Evolutionary conservation across 495 filamentous ascomycete genomes (phyloP).

Genomic region (Penicillium canescens): DNA sequence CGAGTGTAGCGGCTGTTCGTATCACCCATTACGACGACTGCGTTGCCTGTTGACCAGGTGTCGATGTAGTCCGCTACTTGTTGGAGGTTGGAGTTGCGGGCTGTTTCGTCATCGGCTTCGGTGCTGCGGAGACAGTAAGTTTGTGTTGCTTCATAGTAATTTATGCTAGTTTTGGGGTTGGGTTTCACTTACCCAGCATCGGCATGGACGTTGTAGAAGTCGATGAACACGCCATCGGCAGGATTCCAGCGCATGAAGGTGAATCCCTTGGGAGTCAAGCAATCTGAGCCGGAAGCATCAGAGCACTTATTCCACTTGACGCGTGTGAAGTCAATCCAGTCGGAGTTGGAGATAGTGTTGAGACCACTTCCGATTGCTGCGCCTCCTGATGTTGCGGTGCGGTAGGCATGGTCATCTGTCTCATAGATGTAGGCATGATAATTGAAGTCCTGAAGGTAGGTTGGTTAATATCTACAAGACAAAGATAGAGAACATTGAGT

Average conservation of each 20-base stretch:
- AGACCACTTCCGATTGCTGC: constrained; percentile 61
- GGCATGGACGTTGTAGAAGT: constrained; percentile 63
- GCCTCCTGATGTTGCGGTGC: constrained; percentile 60
- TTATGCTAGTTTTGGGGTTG: not conserved
- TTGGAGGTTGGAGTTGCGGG: constrained; percentile 54
- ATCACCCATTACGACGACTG: constrained; percentile 61
- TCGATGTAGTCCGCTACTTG: constrained; percentile 57
- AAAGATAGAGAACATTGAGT: not conserved
- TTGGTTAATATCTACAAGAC: not conserved
- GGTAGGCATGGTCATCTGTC: constrained; percentile 54
- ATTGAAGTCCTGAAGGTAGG: constrained; percentile 53
- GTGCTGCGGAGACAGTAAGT: constrained; percentile 17
- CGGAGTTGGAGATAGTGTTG: constrained; percentile 58
- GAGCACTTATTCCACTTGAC: constrained; percentile 59
- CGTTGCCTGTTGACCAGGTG: constrained; percentile 51
- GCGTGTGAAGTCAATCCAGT: constrained; percentile 55
- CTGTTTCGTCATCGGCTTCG: constrained; percentile 44
- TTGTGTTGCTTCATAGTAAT: not conserved
- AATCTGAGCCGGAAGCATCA: constrained; percentile 53
- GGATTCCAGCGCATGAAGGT: constrained; percentile 57
- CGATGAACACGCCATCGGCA: constrained; percentile 50
- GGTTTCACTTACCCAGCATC: constrained; percentile 50
- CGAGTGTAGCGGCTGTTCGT: constrained; percentile 60
- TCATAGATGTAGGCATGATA: constrained; percentile 60
- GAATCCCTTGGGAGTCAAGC: constrained; percentile 66